These are phyloP conservation scores for Ciborinia camelliae DNA, from an alignment of 2,329 filamentous ascomycete genomes.

Conservation along the genomic window DNA sequence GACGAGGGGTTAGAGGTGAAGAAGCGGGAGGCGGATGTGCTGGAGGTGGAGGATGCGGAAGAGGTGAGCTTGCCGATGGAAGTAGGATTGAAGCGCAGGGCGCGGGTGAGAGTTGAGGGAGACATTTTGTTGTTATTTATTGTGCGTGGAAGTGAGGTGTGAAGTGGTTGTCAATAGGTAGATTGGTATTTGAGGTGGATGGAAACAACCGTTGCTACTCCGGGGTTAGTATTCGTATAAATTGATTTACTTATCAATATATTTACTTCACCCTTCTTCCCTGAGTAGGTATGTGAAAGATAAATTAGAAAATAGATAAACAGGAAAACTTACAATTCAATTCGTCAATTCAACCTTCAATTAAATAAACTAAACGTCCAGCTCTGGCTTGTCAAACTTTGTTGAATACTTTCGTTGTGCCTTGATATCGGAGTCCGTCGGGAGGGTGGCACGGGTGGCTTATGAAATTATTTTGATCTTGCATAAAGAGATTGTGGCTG, in stretches of 20 bases:
- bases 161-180: neutral
- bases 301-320: neutral
- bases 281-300: neutral
- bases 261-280: neutral
- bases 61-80: slow-evolving; percentile 11
- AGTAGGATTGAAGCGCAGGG: slow-evolving; percentile 14
- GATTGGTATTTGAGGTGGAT: neutral
- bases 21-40: slow-evolving; percentile 39
- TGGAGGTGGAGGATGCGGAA: slow-evolving; percentile 39
- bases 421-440: slow-evolving; percentile 8
- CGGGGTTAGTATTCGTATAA: neutral
- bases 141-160: neutral
- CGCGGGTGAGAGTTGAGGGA: neutral
- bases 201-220: slow-evolving; percentile 5
- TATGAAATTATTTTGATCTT: neutral
- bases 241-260: neutral
- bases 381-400: slow-evolving; percentile 12
- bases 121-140: neutral
- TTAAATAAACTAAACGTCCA: neutral
- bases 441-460: slow-evolving; percentile 11
- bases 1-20: slow-evolving; percentile 44
- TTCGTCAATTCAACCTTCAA: neutral
- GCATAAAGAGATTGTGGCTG: neutral
- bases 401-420: slow-evolving; percentile 11
- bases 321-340: neutral